Evolutionary conservation across 2,329 filamentous ascomycete genomes (phyloP), one percentile per base, ranked within the genome.

Genomic region (Aspergillus sergii): DNA sequence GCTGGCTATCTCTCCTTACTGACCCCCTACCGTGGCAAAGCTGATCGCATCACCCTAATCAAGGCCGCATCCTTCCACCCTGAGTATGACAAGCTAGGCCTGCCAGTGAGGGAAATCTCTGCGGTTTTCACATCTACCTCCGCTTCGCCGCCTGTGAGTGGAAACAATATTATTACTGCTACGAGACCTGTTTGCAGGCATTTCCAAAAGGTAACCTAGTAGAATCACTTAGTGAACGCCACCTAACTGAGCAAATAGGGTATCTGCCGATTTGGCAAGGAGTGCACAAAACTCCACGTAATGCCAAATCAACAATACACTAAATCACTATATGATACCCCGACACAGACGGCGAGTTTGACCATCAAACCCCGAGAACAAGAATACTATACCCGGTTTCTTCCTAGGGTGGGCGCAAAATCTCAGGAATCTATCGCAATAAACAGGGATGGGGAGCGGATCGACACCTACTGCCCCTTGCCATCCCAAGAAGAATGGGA

Each of bases 1-100:
- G 79, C 79, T 28, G 83, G 84, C 57, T 88, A 89, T 70, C 75
- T 88, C 53, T 82, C 84, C 9, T 80, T 88, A 55, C 76, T 90
- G 30, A 83, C 81, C 6, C 83, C 84, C 9, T 84, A 85, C 68
- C 77, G 76, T 50, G 82, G 82, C 50, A 79, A 81, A 62, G 73
- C 75, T 9, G 80, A 85, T 28, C 81, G 82, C 57, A 82, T 89
- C 63, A 88, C 86, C 0, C 82, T 89, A 12, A 72, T 89, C 50
- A 81, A 81, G 62, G 81, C 80, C n/a, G 74, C 83, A 28, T 76
- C 76, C 2, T 85, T 86, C 64, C 83, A 85, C 65, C 74, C 78
- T 2, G 83, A 88, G 63, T 89, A 86, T 62, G 75, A 78, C 51
- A 81, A 78, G 48, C 79, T 88, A 26, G 80, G 79, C 23, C 75